Conservation (phyloP, 1,284 basidiomycete genomes). For the Malassezia brasiliensis region DNA sequence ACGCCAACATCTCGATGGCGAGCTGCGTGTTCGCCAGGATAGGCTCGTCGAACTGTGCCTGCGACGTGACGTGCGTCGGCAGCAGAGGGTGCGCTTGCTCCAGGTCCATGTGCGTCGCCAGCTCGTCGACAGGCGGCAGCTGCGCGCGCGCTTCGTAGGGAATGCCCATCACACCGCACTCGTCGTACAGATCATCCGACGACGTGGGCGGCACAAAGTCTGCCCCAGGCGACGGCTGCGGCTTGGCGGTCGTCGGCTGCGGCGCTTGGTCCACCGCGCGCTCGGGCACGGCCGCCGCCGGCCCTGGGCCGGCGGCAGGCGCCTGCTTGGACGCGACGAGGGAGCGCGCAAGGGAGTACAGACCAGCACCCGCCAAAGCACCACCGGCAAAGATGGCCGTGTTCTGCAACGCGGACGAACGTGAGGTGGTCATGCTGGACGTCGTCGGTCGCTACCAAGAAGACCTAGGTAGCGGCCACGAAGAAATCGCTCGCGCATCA, state of each 20-base stretch:
- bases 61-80: neutral
- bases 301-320: neutral
- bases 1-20: constrained; percentile 40
- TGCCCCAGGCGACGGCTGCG: neutral
- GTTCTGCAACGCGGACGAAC: constrained; percentile 8
- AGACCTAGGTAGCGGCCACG: neutral
- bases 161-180: constrained; percentile 13
- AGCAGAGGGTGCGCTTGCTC: neutral
- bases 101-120: constrained; percentile 11
- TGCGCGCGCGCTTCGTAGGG: constrained; percentile 7
- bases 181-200: constrained; percentile 4
- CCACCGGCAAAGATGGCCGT: constrained; percentile 14
- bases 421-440: constrained; percentile 7
- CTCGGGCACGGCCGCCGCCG: neutral
- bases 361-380: constrained; percentile 9
- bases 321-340: neutral
- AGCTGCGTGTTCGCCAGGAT: constrained; percentile 24
- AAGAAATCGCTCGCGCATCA: too few species aligned
- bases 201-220: constrained; percentile 3
- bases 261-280: neutral
- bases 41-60: constrained; percentile 2
- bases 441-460: neutral
- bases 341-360: constrained; percentile 14
- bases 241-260: neutral
- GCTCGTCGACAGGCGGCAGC: neutral